Conservation (phyloP, 2,329 filamentous ascomycete genomes). For the Fusarium coffeatum region DNA sequence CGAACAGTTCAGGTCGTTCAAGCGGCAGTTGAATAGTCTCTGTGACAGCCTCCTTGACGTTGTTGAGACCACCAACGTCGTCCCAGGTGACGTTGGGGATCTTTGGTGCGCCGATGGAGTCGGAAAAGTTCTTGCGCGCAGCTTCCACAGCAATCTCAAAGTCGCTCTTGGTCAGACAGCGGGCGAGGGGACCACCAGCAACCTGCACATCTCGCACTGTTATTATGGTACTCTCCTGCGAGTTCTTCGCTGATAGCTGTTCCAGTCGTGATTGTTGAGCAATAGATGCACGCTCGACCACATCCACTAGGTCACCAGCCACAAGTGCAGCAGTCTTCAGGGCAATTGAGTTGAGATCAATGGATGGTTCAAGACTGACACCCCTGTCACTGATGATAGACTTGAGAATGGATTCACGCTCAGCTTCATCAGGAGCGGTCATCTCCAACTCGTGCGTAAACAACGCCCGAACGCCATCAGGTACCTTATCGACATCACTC, state of each 20-base stretch:
- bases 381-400: slow-evolving; percentile 81
- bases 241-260: slow-evolving; percentile 67
- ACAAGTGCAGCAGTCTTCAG: slow-evolving; percentile 96
- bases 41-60: slow-evolving; percentile 96
- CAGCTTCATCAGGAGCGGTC: slow-evolving; percentile 89
- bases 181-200: slow-evolving; percentile 82
- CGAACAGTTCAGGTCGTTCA: slow-evolving; percentile 91
- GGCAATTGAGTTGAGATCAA: slow-evolving; percentile 86
- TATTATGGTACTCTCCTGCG: slow-evolving; percentile 56
- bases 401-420: slow-evolving; percentile 87
- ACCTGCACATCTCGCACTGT: slow-evolving; percentile 87
- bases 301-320: slow-evolving; percentile 92
- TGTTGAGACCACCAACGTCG: slow-evolving; percentile 90
- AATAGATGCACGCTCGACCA: slow-evolving; percentile 88
- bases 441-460: slow-evolving; percentile 98
- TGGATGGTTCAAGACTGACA: slow-evolving; percentile 81
- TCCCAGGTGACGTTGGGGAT: slow-evolving; percentile 98
- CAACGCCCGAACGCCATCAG: slow-evolving; percentile 86
- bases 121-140: slow-evolving; percentile 96
- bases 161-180: slow-evolving; percentile 82
- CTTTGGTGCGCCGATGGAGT: slow-evolving; percentile 96
- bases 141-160: slow-evolving; percentile 95
- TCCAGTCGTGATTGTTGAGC: slow-evolving; percentile 82
- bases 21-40: slow-evolving; percentile 96
- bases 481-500: slow-evolving; percentile 93